Conservation (phyloP, 169 alveolate species). For the Eimeria maxima region DNA sequence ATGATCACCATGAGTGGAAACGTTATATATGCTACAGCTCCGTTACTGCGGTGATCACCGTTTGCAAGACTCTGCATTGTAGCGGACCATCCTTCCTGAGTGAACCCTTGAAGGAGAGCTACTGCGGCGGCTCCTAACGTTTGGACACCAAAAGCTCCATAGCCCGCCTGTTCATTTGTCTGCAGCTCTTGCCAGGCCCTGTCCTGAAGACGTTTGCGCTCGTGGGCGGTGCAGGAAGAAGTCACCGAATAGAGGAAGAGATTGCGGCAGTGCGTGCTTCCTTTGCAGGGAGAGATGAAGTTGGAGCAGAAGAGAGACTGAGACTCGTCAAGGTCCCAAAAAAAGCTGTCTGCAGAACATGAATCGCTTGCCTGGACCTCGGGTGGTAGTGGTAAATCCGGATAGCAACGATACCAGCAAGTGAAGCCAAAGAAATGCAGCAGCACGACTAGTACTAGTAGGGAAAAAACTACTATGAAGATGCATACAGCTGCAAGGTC, state of each 20-base stretch:
- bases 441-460: conserved; percentile 61
- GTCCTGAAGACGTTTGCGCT: conserved; percentile 66
- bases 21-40: conserved; percentile 34
- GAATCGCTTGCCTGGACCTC: conserved; percentile 76
- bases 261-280: conserved; percentile 81
- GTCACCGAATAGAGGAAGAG: conserved; percentile 46
- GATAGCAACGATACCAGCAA: conserved; percentile 73
- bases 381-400: conserved; percentile 44
- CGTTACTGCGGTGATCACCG: conserved; percentile 67
- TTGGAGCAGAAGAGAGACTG: conserved; percentile 70
- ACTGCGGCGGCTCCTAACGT: conserved; percentile 52
- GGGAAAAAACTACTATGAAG: conserved; percentile 40
- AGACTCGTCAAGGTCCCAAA: conserved; percentile 78
- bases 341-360: conserved; percentile 79
- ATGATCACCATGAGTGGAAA: conserved; percentile 68
- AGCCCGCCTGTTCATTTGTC: conserved; percentile 59
- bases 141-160: conserved; percentile 76
- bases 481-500: conserved; percentile 66
- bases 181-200: conserved; percentile 63
- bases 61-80: conserved; percentile 78
- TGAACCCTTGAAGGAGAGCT: conserved; percentile 75
- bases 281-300: conserved; percentile 64
- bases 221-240: conserved; percentile 62
- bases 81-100: conserved; percentile 80
- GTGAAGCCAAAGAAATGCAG: conserved; percentile 72